Evolutionary conservation across 2,329 filamentous ascomycete genomes (phyloP), one percentile per base, ranked within the genome.

Genomic region (Sarocladium strictum): DNA sequence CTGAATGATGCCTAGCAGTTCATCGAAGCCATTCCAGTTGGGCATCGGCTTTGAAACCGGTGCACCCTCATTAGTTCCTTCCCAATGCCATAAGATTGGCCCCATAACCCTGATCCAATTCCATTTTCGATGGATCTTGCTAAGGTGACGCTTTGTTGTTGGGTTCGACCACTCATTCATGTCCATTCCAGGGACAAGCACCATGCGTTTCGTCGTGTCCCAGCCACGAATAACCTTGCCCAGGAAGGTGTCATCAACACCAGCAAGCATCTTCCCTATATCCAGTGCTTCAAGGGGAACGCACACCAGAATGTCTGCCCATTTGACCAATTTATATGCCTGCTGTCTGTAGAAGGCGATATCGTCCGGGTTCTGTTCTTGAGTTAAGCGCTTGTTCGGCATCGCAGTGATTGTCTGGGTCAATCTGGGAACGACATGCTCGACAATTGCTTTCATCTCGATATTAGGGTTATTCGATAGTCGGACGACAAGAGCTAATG

Each of bases 171-270:
- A 96, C 84, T 93, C 91, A 57, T 88, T 80, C 1, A 83, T 84
- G 32, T 89, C 93, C 91, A 97, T 95, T 59, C 89, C 90, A 0
- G 92, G 91, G 6, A 96, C 85, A 55, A 97, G 74, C 50, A 96
- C 72, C 27, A 96, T 87, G 62, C 86, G 88, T 72, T 96, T 96
- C 6, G 86, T 86, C 0, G 87, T 84, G 62, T 95, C 86, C 92
- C 92, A 97, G 55, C 89, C 88, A 53, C 92, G 82, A 50, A 97
- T 68, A 1, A 96, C 82, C 61, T 93, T 87, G 53, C 95, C 77
- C 7, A 95, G 77, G 54, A 96, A 77, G 27, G 86, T 95, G 63
- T 90, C 90, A 2, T 89, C 86, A 55, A 93, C 80, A 53, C 92
- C 92, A 54, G 86, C 83, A 64, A 96, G 77, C 90, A 97, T 96